Percentiles rank a stretch among this genome's conserved stretches.
These are phyloP conservation scores for Cladophialophora carrionii DNA, from an alignment of 2,329 filamentous ascomycete species.

Conservation along the genomic window DNA sequence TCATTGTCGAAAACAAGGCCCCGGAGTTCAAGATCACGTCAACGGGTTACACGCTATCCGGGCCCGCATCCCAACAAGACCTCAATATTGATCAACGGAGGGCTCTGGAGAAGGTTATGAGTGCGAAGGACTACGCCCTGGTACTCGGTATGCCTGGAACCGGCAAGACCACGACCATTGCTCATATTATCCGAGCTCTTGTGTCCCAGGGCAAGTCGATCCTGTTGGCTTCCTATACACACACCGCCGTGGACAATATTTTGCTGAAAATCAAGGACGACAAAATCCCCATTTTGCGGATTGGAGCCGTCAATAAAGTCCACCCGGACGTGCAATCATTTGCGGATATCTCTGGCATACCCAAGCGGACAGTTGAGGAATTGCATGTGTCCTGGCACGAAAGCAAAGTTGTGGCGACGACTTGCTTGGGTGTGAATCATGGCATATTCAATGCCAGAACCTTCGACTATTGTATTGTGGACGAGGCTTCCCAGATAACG, in stretches of 20 bases:
- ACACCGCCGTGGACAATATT: slow-evolving; percentile 98
- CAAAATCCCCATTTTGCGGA: slow-evolving; percentile 76
- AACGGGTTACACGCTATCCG: slow-evolving; percentile 66
- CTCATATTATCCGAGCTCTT: slow-evolving; percentile 90
- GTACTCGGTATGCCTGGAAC: slow-evolving; percentile 98
- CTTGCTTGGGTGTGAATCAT: slow-evolving; percentile 90
- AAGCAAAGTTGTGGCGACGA: slow-evolving; percentile 88
- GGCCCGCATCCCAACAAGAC: slow-evolving; percentile 57
- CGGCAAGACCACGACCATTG: slow-evolving; percentile 97
- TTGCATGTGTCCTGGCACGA: slow-evolving; percentile 82
- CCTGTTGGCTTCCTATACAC: slow-evolving; percentile 90
- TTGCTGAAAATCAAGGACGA: slow-evolving; percentile 84
- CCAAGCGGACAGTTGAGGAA: slow-evolving; percentile 77
- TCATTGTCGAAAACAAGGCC: slow-evolving; percentile 76
- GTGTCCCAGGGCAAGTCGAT: slow-evolving; percentile 90
- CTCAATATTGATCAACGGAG: slow-evolving; percentile 86
- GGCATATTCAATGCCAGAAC: slow-evolving; percentile 82
- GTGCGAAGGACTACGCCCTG: slow-evolving; percentile 91
- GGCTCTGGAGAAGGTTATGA: slow-evolving; percentile 94
- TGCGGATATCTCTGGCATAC: slow-evolving; percentile 73
- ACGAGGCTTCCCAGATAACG: slow-evolving; percentile 97
- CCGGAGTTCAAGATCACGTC: slow-evolving; percentile 72
- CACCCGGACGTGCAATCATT: slow-evolving; percentile 87
- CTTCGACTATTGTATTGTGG: slow-evolving; percentile 98
- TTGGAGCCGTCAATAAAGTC: slow-evolving; percentile 82